Evolutionary conservation across 768 basidiomycete genomes (phyloP).

Genomic region (Boletus rufocinnamomeus): DNA sequence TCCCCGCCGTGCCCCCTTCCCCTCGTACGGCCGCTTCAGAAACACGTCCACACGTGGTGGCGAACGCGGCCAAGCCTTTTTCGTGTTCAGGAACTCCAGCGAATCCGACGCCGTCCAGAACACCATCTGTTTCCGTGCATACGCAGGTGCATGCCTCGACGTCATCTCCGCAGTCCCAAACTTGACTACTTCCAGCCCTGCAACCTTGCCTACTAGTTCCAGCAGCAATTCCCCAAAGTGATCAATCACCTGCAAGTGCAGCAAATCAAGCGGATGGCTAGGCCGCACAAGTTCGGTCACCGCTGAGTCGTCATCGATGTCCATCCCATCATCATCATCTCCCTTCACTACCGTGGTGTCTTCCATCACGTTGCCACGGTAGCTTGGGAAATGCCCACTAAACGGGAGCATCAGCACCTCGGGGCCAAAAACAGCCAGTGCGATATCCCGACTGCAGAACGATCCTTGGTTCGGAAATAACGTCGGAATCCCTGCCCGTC

Average conservation of each 20-base stretch:
- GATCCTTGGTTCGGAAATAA: slow-evolving; percentile 38
- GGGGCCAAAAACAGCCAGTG: slow-evolving; percentile 45
- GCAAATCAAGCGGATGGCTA: slow-evolving; percentile 60
- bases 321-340: slow-evolving; percentile 53
- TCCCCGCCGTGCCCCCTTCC: slow-evolving; percentile 60
- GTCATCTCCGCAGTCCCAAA: slow-evolving; percentile 35
- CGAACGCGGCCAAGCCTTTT: slow-evolving; percentile 34
- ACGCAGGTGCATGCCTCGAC: slow-evolving; percentile 61
- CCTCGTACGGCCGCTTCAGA: slow-evolving; percentile 48
- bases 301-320: slow-evolving; percentile 57
- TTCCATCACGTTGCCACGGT: slow-evolving; percentile 35
- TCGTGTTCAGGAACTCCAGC: slow-evolving; percentile 54
- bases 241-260: slow-evolving; percentile 69
- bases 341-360: slow-evolving; percentile 22
- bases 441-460: slow-evolving; percentile 55
- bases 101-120: slow-evolving; percentile 59
- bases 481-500: slow-evolving; percentile 21
- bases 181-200: slow-evolving; percentile 46
- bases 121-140: slow-evolving; percentile 42
- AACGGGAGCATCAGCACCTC: slow-evolving; percentile 42
- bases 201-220: slow-evolving; percentile 57
- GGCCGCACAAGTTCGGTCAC: slow-evolving; percentile 42
- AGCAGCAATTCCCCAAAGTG: slow-evolving; percentile 65
- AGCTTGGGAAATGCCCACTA: slow-evolving; percentile 39
- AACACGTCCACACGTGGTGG: slow-evolving; percentile 56